Conservation (phyloP, 2,329 filamentous ascomycete species). For the Diaporthe vexans region DNA sequence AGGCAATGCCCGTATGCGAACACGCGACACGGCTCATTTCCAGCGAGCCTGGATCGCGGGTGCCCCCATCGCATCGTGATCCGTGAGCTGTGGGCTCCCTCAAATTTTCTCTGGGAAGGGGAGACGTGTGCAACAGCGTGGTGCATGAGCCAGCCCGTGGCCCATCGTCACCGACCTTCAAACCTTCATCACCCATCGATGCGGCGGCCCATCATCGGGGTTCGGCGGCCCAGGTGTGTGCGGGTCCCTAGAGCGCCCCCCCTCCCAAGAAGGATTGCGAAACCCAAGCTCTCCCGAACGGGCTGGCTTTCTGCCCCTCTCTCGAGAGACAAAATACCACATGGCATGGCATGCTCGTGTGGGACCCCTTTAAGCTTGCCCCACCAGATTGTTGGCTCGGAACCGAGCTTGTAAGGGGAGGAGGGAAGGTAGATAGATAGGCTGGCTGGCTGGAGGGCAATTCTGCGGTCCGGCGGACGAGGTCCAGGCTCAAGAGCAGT, state of each 20-base stretch:
- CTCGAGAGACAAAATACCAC: slow-evolving; percentile 16
- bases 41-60: not conserved
- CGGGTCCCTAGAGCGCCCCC: no score
- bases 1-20: not conserved
- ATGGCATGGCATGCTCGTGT: slow-evolving; percentile 32
- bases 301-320: not conserved
- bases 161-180: slow-evolving; percentile 11
- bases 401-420: slow-evolving; percentile 15
- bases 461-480: not conserved
- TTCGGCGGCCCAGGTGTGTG: slow-evolving; percentile 23
- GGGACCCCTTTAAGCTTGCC: slow-evolving; percentile 8
- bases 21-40: slow-evolving; percentile 8
- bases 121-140: not conserved
- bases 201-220: slow-evolving; percentile 19
- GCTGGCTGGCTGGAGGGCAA: not conserved
- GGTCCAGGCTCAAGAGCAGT: no score
- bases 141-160: slow-evolving; percentile 17
- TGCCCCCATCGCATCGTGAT: slow-evolving; percentile 1
- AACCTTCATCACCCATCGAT: not conserved
- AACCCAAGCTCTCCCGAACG: not conserved
- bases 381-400: slow-evolving; percentile 27
- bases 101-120: not conserved
- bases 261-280: not conserved
- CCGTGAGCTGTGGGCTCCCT: not conserved
- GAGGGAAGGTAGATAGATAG: no score